Base-by-base conservation (phyloP, 768 basidiomycete genomes). In the Multifurca ochricompacta region DNA sequence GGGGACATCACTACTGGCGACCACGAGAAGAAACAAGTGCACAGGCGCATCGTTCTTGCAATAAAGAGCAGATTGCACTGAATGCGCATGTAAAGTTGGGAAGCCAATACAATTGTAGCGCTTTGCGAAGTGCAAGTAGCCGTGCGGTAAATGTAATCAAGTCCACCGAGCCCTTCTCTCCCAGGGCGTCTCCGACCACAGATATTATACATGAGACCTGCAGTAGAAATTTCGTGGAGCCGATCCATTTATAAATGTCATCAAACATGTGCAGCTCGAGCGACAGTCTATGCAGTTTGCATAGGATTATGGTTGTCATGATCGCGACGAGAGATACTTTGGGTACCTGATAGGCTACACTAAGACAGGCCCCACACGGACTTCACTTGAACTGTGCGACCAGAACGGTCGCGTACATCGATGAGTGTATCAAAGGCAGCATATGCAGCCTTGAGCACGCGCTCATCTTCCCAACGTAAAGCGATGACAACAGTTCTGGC, bases 71-170 rank as follows among this genome's bases (percentile, higher is more conserved):
- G 68, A 76, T 87, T 91, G 94, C 94, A 98, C 93, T 95, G 67
- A 98, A 98, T 28, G 91, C 93, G 65, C 97, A 90, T 81, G 94
- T 94, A 63, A 96, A 96, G 71, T 96, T 96, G 0, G 94, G 94
- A 27, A 98, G 68, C 91, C 92, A 94, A 68, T 91, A 96, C 4
- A 85, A 86, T 64, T 96, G 94, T 10, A 94, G 93, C 1, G 87
- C 88, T 85, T 82, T 2, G 93, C 96, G 66, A 97, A 98, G 66
- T n/a, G n/a, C n/a, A n/a, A n/a, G n/a, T n/a, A n/a, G n/a, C n/a
- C n/a, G n/a, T n/a, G n/a, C n/a, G n/a, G n/a, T n/a, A n/a, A n/a
- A n/a, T n/a, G n/a, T n/a, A n/a, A n/a, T n/a, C n/a, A n/a, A n/a
- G n/a, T n/a, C n/a, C n/a, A n/a, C n/a, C n/a, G n/a, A n/a, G n/a